These are phyloP conservation scores for Scheffersomyces parashehatae DNA, from an alignment of 1,139 yeast genomes.

Conservation along the genomic window DNA sequence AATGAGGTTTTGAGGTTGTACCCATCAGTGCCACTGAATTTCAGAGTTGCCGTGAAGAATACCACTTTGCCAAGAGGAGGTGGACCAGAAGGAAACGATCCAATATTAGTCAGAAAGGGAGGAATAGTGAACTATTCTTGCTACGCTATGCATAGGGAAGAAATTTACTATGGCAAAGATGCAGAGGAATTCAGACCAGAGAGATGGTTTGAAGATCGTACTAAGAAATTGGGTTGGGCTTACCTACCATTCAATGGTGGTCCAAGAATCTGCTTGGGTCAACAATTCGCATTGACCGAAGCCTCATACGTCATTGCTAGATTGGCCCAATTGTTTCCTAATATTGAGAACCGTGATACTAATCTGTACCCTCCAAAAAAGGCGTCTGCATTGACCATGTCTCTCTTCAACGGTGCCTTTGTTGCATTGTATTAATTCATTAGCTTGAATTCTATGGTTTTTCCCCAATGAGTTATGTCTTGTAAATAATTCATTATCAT, in stretches of 20 bases:
- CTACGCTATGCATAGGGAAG: slow-evolving; percentile 47
- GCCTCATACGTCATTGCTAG: slow-evolving; percentile 49
- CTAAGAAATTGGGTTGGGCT: slow-evolving; percentile 48
- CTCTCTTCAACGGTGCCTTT: slow-evolving; percentile 23
- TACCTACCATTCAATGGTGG: slow-evolving; percentile 62
- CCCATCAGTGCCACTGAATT: slow-evolving; percentile 57
- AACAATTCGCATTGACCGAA: slow-evolving; percentile 60
- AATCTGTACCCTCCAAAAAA: slow-evolving; percentile 23
- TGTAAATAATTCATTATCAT: too few relatives aligned
- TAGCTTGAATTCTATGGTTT: not conserved
- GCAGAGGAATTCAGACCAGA: slow-evolving; percentile 50
- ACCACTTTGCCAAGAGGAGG: slow-evolving; percentile 57
- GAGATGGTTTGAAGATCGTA: slow-evolving; percentile 45
- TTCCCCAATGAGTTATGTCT: too few relatives aligned
- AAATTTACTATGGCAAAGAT: slow-evolving; percentile 49
- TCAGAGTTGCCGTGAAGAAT: slow-evolving; percentile 44
- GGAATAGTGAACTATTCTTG: slow-evolving; percentile 45
- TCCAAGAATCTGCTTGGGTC: slow-evolving; percentile 61
- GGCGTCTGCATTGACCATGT: slow-evolving; percentile 11
- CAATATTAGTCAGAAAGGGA: slow-evolving; percentile 49
- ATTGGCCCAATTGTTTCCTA: slow-evolving; percentile 36
- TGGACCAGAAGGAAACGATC: slow-evolving; percentile 42
- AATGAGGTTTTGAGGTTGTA: slow-evolving; percentile 55
- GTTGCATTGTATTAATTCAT: slow-evolving; percentile 2
- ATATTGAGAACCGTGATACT: slow-evolving; percentile 24